Evolutionary conservation across 1,139 yeast species (phyloP).

Genomic region (Diutina catenulata): DNA sequence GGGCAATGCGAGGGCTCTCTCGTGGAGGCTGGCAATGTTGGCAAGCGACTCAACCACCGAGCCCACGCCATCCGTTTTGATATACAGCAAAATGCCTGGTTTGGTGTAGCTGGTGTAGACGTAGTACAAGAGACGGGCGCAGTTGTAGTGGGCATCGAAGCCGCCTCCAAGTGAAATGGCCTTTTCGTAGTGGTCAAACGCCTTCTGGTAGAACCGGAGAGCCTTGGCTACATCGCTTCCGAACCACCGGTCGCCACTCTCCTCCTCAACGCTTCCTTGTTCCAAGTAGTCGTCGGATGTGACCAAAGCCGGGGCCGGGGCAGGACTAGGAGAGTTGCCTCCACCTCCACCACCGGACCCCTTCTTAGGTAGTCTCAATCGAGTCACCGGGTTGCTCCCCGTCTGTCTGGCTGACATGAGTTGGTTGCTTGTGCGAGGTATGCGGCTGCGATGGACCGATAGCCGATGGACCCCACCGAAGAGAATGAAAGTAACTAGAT

Average conservation of each 20-base stretch:
- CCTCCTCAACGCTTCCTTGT: constrained; percentile 38
- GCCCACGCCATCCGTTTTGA: constrained; percentile 32
- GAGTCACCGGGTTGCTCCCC: not conserved
- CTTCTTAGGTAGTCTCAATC: not conserved
- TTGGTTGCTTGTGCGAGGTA: no score
- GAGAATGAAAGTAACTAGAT: no score
- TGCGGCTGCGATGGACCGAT: no score
- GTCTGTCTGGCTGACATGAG: no score
- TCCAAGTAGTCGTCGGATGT: constrained; percentile 37
- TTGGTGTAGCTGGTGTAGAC: constrained; percentile 29
- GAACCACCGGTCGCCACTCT: constrained; percentile 48
- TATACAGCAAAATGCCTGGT: not conserved
- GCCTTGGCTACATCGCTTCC: constrained; percentile 43
- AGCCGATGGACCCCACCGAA: no score
- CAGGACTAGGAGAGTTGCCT: no score
- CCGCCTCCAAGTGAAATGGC: constrained; percentile 14
- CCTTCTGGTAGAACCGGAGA: constrained; percentile 40
- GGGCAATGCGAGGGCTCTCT: constrained; percentile 17
- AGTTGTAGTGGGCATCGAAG: constrained; percentile 34
- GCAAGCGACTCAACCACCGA: constrained; percentile 29
- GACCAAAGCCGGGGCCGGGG: not conserved
- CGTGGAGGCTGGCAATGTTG: constrained; percentile 26
- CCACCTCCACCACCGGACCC: not conserved
- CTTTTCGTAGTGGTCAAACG: constrained; percentile 23
- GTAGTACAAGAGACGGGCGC: constrained; percentile 35